These are phyloP conservation scores for Auricularia heimuer DNA, from an alignment of 768 basidiomycete species.

Conservation along the genomic window DNA sequence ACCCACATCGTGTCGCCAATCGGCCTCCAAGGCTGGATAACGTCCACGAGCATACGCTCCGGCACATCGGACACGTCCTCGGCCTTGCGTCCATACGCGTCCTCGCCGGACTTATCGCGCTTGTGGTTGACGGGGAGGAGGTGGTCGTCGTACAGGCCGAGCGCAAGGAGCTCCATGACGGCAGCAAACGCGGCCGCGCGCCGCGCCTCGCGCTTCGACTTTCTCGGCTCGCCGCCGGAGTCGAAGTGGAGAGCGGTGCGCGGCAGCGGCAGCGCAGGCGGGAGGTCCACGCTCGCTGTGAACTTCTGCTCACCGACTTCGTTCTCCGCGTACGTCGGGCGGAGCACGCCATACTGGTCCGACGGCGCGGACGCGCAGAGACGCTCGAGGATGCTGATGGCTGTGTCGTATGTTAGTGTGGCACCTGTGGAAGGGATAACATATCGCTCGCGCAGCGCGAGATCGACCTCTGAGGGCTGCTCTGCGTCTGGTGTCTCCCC, in stretches of 20 bases:
- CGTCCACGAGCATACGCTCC: conserved; percentile 45
- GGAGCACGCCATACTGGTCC: conserved; percentile 53
- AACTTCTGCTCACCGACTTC: conserved; percentile 29
- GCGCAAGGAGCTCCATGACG: conserved; percentile 52
- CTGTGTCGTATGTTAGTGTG: conserved; percentile 66
- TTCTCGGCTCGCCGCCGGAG: conserved; percentile 40
- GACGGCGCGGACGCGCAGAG: conserved; percentile 71
- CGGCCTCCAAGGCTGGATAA: conserved; percentile 55
- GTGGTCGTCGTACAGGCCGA: conserved; percentile 77
- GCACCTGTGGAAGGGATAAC: conserved; percentile 66
- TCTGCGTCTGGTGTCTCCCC: conserved; percentile 4
- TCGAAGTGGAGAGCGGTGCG: conserved; percentile 41
- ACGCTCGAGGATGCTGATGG: conserved; percentile 58
- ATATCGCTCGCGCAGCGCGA: conserved; percentile 57
- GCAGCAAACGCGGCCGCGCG: conserved; percentile 76
- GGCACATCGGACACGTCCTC: conserved; percentile 38
- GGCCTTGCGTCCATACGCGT: conserved; percentile 40
- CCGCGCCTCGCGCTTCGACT: conserved; percentile 72
- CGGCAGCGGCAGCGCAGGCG: conserved; percentile 53
- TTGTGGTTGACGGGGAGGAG: conserved; percentile 59
- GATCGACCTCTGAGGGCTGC: conserved; percentile 22
- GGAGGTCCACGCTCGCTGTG: conserved; percentile 48
- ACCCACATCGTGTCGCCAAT: conserved; percentile 47
- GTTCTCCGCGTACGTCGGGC: conserved; percentile 48
- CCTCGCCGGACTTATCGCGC: conserved; percentile 38